Base-by-base conservation (phyloP, 306 rosid genomes). In the Prosopis cineraria region DNA sequence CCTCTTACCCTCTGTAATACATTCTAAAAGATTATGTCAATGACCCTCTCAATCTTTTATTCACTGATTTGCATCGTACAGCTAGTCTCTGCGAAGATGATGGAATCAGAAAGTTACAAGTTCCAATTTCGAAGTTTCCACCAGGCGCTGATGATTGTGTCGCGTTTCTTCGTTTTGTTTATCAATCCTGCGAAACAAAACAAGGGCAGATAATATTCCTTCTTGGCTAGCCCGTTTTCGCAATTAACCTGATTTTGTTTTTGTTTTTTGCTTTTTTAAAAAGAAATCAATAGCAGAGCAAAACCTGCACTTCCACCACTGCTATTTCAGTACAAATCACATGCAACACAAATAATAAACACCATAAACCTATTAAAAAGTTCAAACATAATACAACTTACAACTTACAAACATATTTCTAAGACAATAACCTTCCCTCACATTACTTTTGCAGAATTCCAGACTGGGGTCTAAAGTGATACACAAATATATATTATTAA, bases 1-100 rank as follows among this genome's bases (percentile, higher is more conserved):
- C 19, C 19, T 9, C 50, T 12, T 67, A 67, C 72, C 72, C 72
- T 40, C 52, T 39, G 34, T 20, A 67, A 45, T 39, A 40, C 72
- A 67, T 67, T 67, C 20, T 67, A 12, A 29, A 40, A 43, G 45
- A 22, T 40, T 13, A 5, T 22, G 52, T 37, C 30, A 34, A 64
- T 19, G 17, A 37, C 48, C 30, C 45, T 1, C 47, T 65, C 13
- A 45, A 64, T 64, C 29, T 34, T 64, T n/a, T 64, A 25, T 64
- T 8, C 40, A 64, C 14, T 34, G 70, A 33, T 36, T 63, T 17
- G 70, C n/a, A 33, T 4, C 45, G 45, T 17, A 39, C 43, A 63
- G 70, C 47, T 10, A 1, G 41, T 36, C 2, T 3, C 45, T 36
- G 37, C 29, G 31, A 30, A 60, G 6, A 60, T 13, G 37, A 22